Evolutionary conservation across 306 rosid genomes (phyloP).

Genomic region (Prunus salicina): DNA sequence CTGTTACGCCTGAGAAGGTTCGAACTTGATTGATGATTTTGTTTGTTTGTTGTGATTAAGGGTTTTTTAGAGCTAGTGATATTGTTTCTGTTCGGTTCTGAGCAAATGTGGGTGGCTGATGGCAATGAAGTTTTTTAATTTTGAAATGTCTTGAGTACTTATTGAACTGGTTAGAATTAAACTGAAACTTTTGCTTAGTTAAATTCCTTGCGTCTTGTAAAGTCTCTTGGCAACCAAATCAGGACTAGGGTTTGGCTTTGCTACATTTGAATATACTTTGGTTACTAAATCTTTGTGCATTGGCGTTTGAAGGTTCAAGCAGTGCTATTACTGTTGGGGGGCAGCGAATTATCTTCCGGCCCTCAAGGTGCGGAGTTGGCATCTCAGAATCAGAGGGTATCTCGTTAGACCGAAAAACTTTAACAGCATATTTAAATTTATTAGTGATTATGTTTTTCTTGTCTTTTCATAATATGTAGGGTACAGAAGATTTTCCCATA

Average conservation of each 20-base stretch:
- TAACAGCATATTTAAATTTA: background rate
- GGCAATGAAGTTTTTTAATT: background rate
- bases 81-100: background rate
- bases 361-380: conserved; percentile 50
- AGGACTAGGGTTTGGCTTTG: background rate
- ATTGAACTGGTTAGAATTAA: background rate
- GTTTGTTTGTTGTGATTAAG: conserved; percentile 8
- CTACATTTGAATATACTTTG: background rate
- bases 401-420: conserved; percentile 14
- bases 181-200: background rate
- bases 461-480: conserved; percentile 37
- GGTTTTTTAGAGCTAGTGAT: background rate
- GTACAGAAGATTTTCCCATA: conserved; percentile 46
- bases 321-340: conserved; percentile 77
- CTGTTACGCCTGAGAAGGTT: conserved; percentile 87
- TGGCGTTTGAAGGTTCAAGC: conserved; percentile 68
- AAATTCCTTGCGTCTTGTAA: background rate
- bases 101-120: background rate
- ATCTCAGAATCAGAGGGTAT: conserved; percentile 64
- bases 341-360: conserved; percentile 57
- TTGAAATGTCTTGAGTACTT: background rate
- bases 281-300: background rate
- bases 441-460: conserved; percentile 5
- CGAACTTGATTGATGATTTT: background rate
- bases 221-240: conserved; percentile 3